phyloP scores from a whole-genome alignment of 2,329 filamentous ascomycete genomes.

The Verticillium zaregamsianum region DNA sequence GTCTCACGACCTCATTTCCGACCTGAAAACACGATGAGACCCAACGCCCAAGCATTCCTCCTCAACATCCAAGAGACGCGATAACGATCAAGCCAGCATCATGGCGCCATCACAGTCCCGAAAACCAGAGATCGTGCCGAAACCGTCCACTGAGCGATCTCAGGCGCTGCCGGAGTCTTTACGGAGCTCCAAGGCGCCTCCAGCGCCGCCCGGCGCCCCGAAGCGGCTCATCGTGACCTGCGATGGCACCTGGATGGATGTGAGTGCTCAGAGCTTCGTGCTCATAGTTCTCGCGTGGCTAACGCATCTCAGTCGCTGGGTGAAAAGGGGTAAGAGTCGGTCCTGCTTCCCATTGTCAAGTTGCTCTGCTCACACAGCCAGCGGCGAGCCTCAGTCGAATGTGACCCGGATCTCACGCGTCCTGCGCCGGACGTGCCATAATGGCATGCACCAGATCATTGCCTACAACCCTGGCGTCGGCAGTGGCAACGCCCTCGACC shows the following conservation, averaged over 20 bases:
- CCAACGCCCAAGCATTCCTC: neutral
- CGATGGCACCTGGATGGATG: constrained; percentile 30
- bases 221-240: constrained; percentile 28
- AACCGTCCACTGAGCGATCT: neutral
- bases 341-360: neutral
- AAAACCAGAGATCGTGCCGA: neutral
- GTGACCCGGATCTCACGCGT: constrained; percentile 27
- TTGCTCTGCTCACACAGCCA: constrained; percentile 5
- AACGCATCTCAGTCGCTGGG: constrained; percentile 7
- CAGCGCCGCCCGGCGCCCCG: neutral
- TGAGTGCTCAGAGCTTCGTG: neutral
- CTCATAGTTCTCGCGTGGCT: neutral
- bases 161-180: neutral
- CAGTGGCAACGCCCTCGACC: constrained; percentile 15
- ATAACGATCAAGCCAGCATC: neutral
- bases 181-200: neutral
- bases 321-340: neutral
- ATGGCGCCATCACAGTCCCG: neutral
- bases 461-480: constrained; percentile 33
- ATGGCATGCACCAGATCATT: constrained; percentile 28
- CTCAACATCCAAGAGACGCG: neutral
- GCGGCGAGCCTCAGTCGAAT: constrained; percentile 17
- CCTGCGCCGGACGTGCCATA: constrained; percentile 20
- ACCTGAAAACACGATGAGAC: neutral
- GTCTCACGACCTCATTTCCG: neutral